Conservation (phyloP, 257 asterid genomes). For the Lithospermum erythrorhizon region DNA sequence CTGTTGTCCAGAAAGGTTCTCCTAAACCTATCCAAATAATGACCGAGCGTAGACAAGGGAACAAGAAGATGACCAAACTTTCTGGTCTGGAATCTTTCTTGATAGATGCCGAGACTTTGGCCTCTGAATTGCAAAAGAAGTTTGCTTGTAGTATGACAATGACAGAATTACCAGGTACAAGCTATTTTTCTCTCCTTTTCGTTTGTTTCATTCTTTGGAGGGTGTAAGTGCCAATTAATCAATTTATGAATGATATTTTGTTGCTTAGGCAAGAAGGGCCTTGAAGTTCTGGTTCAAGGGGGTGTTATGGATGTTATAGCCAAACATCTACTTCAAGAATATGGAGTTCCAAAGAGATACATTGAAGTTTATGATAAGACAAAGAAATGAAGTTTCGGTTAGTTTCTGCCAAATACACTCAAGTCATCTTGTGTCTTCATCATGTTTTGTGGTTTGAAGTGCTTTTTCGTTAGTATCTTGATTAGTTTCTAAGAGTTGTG, state of each 20-base stretch:
- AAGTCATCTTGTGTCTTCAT: background rate
- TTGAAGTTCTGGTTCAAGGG: conserved; percentile 87
- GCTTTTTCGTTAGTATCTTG: too few relatives aligned
- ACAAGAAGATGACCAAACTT: conserved; percentile 80
- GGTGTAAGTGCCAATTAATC: background rate
- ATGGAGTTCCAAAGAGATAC: conserved; percentile 68
- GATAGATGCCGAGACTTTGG: conserved; percentile 71
- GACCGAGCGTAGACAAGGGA: conserved; percentile 95
- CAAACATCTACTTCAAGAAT: conserved; percentile 71
- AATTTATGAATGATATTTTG: conserved; percentile 1
- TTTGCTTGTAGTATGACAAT: conserved; percentile 89
- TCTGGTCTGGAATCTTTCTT: conserved; percentile 85
- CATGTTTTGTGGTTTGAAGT: background rate
- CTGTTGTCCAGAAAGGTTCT: conserved; percentile 67
- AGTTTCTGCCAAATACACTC: background rate
- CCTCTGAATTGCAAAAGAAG: conserved; percentile 96
- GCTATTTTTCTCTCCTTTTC: background rate
- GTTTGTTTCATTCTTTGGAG: background rate
- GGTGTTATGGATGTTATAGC: conserved; percentile 91
- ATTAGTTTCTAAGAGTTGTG: too few relatives aligned
- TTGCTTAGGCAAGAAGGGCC: conserved; percentile 72
- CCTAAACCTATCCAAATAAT: conserved; percentile 73
- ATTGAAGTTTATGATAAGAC: conserved; percentile 94
- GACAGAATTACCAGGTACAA: conserved; percentile 85
- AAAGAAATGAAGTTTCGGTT: conserved; percentile 31